A percentile compares a stretch with the other conserved stretches of the same genome.
Evolutionary conservation across 495 filamentous ascomycete species (phyloP).

Genomic region (Parathielavia hyrcaniae): DNA sequence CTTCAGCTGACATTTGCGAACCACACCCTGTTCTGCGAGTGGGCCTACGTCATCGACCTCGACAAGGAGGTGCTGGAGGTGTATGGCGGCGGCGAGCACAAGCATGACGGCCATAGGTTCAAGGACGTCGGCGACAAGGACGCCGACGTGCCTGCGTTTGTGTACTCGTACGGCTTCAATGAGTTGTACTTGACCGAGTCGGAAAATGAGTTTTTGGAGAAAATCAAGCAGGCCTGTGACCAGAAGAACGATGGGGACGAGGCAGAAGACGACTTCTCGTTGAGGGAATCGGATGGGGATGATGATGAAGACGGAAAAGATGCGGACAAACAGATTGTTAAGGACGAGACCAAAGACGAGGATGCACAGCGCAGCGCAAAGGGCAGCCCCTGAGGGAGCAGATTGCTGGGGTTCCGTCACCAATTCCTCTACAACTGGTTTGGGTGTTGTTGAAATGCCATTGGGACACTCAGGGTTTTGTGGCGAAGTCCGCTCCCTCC

Average conservation of each 20-base stretch:
- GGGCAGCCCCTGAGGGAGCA: not conserved
- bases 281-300: not conserved
- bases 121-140: slow-evolving; percentile 8
- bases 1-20: slow-evolving; percentile 9
- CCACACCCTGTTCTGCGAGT: slow-evolving; percentile 16
- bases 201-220: slow-evolving; percentile 3
- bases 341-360: not conserved
- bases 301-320: not conserved
- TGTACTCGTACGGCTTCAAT: slow-evolving; percentile 2
- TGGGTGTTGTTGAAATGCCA: no score
- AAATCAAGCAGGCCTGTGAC: not conserved
- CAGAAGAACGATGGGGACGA: not conserved
- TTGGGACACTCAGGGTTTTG: no score
- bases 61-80: slow-evolving; percentile 20
- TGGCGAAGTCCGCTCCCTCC: no score
- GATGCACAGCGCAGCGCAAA: not conserved
- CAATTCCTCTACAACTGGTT: no score
- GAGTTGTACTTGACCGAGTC: slow-evolving; percentile 11
- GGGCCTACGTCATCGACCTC: slow-evolving; percentile 18
- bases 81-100: slow-evolving; percentile 9
- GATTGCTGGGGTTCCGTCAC: not conserved
- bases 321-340: not conserved
- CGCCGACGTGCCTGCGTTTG: not conserved
- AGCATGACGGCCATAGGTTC: slow-evolving; percentile 15
- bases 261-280: not conserved